phyloP scores from a whole-genome alignment of 1,139 yeast species.

The Sugiyamaella xylanicola region DNA sequence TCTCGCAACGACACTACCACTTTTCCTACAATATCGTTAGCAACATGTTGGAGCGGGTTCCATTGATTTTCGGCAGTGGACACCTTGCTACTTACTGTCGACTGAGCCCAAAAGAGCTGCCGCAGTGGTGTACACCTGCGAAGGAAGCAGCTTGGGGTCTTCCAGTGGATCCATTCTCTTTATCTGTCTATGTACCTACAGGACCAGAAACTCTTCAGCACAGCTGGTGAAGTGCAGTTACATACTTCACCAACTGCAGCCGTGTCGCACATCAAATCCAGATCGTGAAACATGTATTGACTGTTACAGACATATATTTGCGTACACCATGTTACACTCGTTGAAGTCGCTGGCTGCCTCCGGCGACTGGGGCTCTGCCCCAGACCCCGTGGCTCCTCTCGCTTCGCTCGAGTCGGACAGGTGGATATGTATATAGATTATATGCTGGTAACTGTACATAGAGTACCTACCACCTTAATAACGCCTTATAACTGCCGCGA shows the following conservation, averaged over 20 bases:
- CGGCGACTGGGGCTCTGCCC: neutral
- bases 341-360: too few species aligned
- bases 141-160: slow-evolving; percentile 42
- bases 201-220: too few species aligned
- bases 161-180: slow-evolving; percentile 39
- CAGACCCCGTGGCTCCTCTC: neutral
- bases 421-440: too few species aligned
- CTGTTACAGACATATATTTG: neutral
- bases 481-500: too few species aligned
- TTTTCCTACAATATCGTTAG: slow-evolving; percentile 46
- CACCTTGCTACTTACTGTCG: slow-evolving; percentile 58
- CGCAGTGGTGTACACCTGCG: slow-evolving; percentile 91
- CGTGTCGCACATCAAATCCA: neutral
- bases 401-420: neutral
- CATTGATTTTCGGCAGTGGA: neutral
- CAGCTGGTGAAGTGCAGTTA: too few species aligned
- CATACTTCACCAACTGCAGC: too few species aligned
- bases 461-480: too few species aligned
- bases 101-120: slow-evolving; percentile 95
- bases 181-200: too few species aligned
- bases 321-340: too few species aligned
- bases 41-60: too few species aligned
- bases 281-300: too few species aligned
- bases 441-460: too few species aligned
- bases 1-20: slow-evolving; percentile 86